phyloP scores from a whole-genome alignment of 192 early-diverging fungal genomes.

The Backusella tarrabulga region DNA sequence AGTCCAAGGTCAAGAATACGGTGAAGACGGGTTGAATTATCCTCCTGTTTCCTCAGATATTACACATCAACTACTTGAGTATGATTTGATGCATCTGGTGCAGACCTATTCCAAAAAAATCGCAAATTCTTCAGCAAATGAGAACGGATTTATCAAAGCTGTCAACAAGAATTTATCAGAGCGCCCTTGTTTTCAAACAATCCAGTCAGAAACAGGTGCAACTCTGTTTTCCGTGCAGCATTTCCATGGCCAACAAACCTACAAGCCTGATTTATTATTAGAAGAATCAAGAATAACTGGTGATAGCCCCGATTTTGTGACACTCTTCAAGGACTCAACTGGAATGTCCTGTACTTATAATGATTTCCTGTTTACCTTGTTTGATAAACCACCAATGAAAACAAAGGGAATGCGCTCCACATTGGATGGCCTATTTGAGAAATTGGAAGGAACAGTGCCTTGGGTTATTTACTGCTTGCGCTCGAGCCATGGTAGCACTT shows the following conservation, averaged over 20 bases:
- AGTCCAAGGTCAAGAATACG: constrained; percentile 55
- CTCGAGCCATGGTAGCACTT: constrained; percentile 54
- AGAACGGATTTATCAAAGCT: constrained; percentile 49
- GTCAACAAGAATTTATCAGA: constrained; percentile 51
- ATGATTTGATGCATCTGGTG: constrained; percentile 71
- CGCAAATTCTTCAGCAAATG: constrained; percentile 40
- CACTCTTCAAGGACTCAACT: constrained; percentile 68
- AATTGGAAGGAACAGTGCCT: constrained; percentile 69
- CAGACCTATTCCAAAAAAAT: constrained; percentile 32
- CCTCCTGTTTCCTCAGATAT: constrained; percentile 40
- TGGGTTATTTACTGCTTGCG: constrained; percentile 79
- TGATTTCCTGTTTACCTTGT: constrained; percentile 71
- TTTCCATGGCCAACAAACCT: constrained; percentile 67
- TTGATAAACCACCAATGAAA: constrained; percentile 80
- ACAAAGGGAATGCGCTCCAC: constrained; percentile 65
- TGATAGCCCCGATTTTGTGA: constrained; percentile 82
- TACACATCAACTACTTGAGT: constrained; percentile 68
- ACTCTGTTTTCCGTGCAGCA: constrained; percentile 78
- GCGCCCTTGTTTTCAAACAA: constrained; percentile 38
- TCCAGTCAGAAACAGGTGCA: constrained; percentile 29
- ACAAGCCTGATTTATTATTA: constrained; percentile 63
- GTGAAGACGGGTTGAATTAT: constrained; percentile 57
- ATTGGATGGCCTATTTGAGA: constrained; percentile 61
- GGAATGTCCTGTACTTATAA: constrained; percentile 59
- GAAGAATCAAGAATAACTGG: constrained; percentile 72